Percentiles rank a stretch among this genome's conserved stretches.
Conservation (phyloP, 2,329 filamentous ascomycete genomes). For the Colletotrichum destructivum region DNA sequence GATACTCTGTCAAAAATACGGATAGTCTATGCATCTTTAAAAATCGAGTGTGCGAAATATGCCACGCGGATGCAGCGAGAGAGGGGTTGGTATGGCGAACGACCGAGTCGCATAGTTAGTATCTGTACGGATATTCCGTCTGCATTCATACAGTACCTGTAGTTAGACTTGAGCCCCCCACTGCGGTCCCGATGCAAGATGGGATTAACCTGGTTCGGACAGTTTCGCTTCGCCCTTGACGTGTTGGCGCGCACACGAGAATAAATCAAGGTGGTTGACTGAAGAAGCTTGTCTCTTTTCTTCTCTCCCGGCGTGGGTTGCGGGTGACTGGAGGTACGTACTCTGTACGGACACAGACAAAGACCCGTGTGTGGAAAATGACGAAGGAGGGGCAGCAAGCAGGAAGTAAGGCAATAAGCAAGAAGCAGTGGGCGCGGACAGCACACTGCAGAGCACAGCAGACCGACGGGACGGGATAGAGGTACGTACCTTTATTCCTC, state of each 20-base stretch:
- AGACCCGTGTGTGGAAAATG: neutral
- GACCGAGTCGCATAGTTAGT: too few relatives aligned
- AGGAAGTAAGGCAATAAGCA: too few relatives aligned
- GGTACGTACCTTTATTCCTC: constrained; percentile 10
- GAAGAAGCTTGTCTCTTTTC: constrained; percentile 7
- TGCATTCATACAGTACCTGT: neutral
- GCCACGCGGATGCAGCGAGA: neutral
- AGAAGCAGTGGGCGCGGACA: too few relatives aligned
- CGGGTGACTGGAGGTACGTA: neutral
- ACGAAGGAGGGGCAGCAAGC: constrained; percentile 12
- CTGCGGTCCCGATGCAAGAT: neutral
- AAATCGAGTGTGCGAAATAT: too few relatives aligned
- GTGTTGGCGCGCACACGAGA: neutral
- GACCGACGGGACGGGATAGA: neutral
- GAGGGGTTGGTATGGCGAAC: constrained; percentile 10
- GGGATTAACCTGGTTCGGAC: neutral
- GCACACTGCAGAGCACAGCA: neutral
- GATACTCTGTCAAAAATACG: too few relatives aligned
- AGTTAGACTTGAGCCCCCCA: neutral
- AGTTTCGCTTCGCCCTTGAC: neutral
- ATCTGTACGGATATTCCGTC: too few relatives aligned
- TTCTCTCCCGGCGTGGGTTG: neutral
- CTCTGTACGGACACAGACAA: neutral
- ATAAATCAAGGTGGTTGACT: neutral
- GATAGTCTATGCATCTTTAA: too few relatives aligned